Conservation (phyloP, 2,329 filamentous ascomycete species). For the Zarea fungicola region DNA sequence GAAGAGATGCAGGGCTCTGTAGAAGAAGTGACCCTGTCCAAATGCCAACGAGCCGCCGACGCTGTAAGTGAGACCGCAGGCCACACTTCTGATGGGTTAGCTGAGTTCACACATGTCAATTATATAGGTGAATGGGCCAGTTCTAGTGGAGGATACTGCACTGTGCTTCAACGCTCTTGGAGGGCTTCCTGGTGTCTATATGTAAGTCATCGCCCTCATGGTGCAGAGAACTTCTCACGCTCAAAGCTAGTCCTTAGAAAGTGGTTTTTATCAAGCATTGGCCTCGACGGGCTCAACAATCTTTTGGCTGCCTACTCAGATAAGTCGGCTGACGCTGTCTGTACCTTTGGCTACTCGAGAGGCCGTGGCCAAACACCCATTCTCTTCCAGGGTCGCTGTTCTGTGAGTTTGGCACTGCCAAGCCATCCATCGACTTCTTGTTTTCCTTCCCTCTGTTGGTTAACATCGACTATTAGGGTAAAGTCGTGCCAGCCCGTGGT, state of each 20-base stretch:
- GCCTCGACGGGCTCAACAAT: constrained; percentile 82
- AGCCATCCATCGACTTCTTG: no score
- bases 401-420: no score
- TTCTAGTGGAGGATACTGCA: constrained; percentile 92
- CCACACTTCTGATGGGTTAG: no score
- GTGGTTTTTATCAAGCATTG: constrained; percentile 83
- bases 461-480: no score
- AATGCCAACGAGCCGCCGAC: constrained; percentile 77
- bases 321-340: constrained; percentile 88
- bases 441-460: no score
- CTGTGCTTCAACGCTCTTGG: constrained; percentile 87
- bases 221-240: neutral
- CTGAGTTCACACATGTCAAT: no score
- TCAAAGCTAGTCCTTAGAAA: constrained; percentile 58
- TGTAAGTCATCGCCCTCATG: constrained; percentile 52
- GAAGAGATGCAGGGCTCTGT: constrained; percentile 88
- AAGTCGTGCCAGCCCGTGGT: constrained; percentile 79
- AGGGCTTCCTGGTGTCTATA: constrained; percentile 92
- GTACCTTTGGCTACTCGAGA: constrained; percentile 87
- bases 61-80: no score
- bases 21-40: constrained; percentile 85
- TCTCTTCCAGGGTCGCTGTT: constrained; percentile 86
- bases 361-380: constrained; percentile 80
- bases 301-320: constrained; percentile 83
- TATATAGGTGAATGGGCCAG: constrained; percentile 70